Percentiles rank a stretch among this genome's conserved stretches.
phyloP scores from a whole-genome alignment of 129 eudicot genomes.

The Dittrichia graveolens region DNA sequence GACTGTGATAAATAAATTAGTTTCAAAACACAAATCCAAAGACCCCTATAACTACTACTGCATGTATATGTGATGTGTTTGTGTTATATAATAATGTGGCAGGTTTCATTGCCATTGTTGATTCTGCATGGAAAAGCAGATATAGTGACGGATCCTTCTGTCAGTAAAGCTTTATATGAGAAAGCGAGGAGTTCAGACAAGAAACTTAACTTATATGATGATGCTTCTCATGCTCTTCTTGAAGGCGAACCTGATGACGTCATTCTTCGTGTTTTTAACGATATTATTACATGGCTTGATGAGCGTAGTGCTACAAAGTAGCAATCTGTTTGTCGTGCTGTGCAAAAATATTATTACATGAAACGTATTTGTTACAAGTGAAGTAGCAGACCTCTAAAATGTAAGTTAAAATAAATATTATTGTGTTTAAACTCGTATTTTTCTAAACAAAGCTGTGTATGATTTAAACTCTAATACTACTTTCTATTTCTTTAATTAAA shows the following conservation, averaged over 20 bases:
- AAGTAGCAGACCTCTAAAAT: background rate
- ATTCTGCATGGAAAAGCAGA: conserved; percentile 92
- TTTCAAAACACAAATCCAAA: background rate
- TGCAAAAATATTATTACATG: background rate
- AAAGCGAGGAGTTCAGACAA: conserved; percentile 86
- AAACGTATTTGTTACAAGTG: conserved; percentile 22
- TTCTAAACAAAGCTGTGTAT: too few species aligned
- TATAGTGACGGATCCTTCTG: conserved; percentile 83
- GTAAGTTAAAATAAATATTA: conserved; percentile 18
- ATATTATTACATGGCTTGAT: conserved; percentile 80
- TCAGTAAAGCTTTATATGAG: conserved; percentile 81
- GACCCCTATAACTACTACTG: background rate
- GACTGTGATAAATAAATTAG: background rate
- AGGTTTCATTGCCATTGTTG: conserved; percentile 87
- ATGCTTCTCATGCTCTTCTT: conserved; percentile 69
- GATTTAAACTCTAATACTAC: too few species aligned
- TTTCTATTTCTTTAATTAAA: too few species aligned
- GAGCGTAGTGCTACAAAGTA: conserved; percentile 42
- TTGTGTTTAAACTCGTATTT: conserved; percentile 13
- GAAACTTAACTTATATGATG: conserved; percentile 71
- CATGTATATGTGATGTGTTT: background rate
- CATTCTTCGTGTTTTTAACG: conserved; percentile 57
- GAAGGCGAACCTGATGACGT: conserved; percentile 93
- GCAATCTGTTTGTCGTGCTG: background rate
- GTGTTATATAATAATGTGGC: conserved; percentile 1